Conservation (phyloP, 352 stramenopile species). For the Phytopythium kandeliae region DNA sequence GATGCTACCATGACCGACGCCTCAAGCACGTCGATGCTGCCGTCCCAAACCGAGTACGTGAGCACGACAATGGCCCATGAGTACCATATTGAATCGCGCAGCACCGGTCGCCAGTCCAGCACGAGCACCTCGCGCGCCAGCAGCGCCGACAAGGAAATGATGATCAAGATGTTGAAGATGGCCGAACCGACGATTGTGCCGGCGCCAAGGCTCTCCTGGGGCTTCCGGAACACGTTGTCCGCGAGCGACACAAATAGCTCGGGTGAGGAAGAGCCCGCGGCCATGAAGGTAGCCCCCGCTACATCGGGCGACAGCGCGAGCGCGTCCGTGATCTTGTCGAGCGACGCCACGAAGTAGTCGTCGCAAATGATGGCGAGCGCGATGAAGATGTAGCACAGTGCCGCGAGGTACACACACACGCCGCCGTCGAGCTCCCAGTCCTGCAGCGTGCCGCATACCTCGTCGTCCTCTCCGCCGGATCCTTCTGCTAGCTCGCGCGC, state of each 20-base stretch:
- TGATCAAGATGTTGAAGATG: constrained; percentile 87
- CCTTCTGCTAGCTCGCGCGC: constrained; percentile 13
- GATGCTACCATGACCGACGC: constrained; percentile 60
- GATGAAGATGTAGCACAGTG: constrained; percentile 76
- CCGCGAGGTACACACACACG: constrained; percentile 54
- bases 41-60: constrained; percentile 54
- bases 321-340: constrained; percentile 71
- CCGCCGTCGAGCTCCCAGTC: constrained; percentile 53
- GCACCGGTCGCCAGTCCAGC: constrained; percentile 71
- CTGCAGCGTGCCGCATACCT: constrained; percentile 25
- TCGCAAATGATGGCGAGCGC: constrained; percentile 86
- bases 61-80: constrained; percentile 51
- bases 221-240: constrained; percentile 75
- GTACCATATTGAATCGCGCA: constrained; percentile 83
- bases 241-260: constrained; percentile 78
- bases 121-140: constrained; percentile 52
- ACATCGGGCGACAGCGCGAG: constrained; percentile 67
- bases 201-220: constrained; percentile 54
- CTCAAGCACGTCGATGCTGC: constrained; percentile 46
- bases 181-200: constrained; percentile 83
- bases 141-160: constrained; percentile 75
- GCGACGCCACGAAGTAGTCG: constrained; percentile 81
- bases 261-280: constrained; percentile 70
- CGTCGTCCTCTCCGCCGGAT: constrained; percentile 12
- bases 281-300: constrained; percentile 81